A percentile compares a stretch with the other conserved stretches of the same genome.
phyloP scores from a whole-genome alignment of 2,329 filamentous ascomycete genomes.

The Ophidiomyces ophidiicola region DNA sequence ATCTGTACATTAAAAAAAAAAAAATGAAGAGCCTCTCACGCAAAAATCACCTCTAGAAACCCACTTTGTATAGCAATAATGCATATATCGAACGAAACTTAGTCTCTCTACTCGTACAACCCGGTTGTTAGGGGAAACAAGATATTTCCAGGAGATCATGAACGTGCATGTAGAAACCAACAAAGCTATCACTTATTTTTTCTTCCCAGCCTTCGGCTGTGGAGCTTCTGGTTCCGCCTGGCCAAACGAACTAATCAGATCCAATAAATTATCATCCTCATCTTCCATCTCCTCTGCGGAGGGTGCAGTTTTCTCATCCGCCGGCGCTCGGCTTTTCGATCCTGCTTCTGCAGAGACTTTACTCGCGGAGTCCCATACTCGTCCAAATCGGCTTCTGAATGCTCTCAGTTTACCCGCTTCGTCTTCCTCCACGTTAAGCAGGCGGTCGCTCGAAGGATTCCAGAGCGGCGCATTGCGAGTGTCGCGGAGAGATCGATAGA shows the following conservation, averaged over 20 bases:
- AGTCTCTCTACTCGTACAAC: conserved; percentile 13
- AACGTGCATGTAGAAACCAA: no score
- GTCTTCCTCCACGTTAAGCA: conserved; percentile 84
- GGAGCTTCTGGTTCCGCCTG: conserved; percentile 33
- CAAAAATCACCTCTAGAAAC: no score
- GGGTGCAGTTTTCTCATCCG: conserved; percentile 19
- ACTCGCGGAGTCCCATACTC: conserved; percentile 59
- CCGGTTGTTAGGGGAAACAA: conserved; percentile 4
- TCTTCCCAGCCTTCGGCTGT: conserved; percentile 28
- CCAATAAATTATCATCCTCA: conserved; percentile 44
- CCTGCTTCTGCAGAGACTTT: conserved; percentile 20
- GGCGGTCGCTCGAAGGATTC: conserved; percentile 71
- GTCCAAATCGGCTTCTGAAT: conserved; percentile 74
- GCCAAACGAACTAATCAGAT: conserved; percentile 43
- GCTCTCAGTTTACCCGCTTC: conserved; percentile 81
- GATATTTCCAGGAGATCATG: conserved; percentile 1
- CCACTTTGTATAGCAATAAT: not conserved
- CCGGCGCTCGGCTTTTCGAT: conserved; percentile 12
- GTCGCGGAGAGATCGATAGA: conserved; percentile 61
- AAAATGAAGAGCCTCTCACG: no score
- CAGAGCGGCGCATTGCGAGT: conserved; percentile 79
- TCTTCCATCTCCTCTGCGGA: conserved; percentile 33
- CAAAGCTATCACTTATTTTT: conserved; percentile 13
- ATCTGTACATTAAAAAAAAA: no score
- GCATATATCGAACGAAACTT: not conserved